phyloP scores from a whole-genome alignment of 148 eudicot species.

The Agrostemma githago region DNA sequence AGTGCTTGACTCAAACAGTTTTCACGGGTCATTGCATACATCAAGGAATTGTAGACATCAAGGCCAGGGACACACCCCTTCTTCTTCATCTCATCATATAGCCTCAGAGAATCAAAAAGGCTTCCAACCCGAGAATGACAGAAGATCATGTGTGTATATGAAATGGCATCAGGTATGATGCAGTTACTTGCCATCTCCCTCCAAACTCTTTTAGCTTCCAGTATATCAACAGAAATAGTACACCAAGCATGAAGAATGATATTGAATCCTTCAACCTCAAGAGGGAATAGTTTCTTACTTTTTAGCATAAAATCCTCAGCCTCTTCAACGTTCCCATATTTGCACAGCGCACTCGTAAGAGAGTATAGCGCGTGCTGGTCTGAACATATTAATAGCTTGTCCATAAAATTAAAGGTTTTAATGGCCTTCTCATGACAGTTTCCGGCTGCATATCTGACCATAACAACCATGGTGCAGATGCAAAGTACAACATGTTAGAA shows the following conservation, averaged over 20 bases:
- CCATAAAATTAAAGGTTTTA: conserved; percentile 68
- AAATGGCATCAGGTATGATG: conserved; percentile 53
- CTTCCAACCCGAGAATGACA: conserved; percentile 63
- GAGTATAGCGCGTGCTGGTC: conserved; percentile 58
- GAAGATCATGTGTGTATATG: conserved; percentile 80
- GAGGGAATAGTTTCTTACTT: conserved; percentile 66
- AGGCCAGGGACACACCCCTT: conserved; percentile 58
- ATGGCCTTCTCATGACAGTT: conserved; percentile 67
- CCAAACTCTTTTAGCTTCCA: conserved; percentile 89
- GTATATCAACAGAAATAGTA: conserved; percentile 50
- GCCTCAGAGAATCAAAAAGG: conserved; percentile 77
- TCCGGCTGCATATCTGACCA: conserved; percentile 68
- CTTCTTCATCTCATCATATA: conserved; percentile 89
- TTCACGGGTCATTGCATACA: conserved; percentile 62
- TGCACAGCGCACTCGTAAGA: conserved; percentile 57
- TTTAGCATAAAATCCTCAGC: conserved; percentile 80
- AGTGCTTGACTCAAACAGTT: conserved; percentile 73
- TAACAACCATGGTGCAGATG: not conserved
- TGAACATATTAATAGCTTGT: conserved; percentile 52
- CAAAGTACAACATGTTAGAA: not conserved
- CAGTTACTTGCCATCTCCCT: conserved; percentile 79
- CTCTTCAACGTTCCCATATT: conserved; percentile 78
- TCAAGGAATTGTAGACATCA: conserved; percentile 69
- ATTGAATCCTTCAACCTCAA: conserved; percentile 75
- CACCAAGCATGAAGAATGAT: conserved; percentile 85